These are phyloP conservation scores for Podospora australis DNA, from an alignment of 495 filamentous ascomycete species.

Conservation along the genomic window DNA sequence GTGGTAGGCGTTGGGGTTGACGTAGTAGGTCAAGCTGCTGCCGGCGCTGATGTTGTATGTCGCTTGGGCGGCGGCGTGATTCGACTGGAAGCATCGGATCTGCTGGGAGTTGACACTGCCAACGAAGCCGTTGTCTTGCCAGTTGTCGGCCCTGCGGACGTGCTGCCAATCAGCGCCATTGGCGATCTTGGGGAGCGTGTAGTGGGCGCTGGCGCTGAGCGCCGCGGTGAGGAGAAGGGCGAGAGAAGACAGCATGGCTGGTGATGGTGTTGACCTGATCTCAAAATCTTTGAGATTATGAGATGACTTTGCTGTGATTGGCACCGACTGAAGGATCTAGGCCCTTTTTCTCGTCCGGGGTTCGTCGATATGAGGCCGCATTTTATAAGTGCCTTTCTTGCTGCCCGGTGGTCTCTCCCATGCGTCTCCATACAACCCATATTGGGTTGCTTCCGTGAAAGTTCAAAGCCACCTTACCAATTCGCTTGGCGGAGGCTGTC, in stretches of 20 bases:
- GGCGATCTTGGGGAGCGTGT: conserved; percentile 23
- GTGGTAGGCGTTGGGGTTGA: conserved; percentile 36
- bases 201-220: conserved; percentile 21
- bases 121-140: conserved; percentile 38
- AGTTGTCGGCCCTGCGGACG: conserved; percentile 36
- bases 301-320: too few relatives aligned
- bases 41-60: conserved; percentile 36
- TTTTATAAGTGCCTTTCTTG: conserved; percentile 1
- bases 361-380: background rate
- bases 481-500: conserved; percentile 8
- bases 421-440: conserved; percentile 6
- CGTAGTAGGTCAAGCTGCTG: conserved; percentile 36
- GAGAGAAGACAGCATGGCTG: conserved; percentile 18
- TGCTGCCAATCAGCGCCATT: conserved; percentile 30
- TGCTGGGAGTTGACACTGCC: conserved; percentile 35
- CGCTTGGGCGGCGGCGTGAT: conserved; percentile 21
- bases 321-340: too few relatives aligned
- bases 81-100: conserved; percentile 43
- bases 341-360: too few relatives aligned
- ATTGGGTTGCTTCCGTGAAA: conserved; percentile 11
- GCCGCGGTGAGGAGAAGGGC: conserved; percentile 16
- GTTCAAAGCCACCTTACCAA: background rate
- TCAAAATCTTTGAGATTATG: background rate
- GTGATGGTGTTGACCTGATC: background rate
- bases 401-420: background rate